Evolutionary conservation across 2,329 filamentous ascomycete species (phyloP).

Genomic region (Botryotinia globosa): DNA sequence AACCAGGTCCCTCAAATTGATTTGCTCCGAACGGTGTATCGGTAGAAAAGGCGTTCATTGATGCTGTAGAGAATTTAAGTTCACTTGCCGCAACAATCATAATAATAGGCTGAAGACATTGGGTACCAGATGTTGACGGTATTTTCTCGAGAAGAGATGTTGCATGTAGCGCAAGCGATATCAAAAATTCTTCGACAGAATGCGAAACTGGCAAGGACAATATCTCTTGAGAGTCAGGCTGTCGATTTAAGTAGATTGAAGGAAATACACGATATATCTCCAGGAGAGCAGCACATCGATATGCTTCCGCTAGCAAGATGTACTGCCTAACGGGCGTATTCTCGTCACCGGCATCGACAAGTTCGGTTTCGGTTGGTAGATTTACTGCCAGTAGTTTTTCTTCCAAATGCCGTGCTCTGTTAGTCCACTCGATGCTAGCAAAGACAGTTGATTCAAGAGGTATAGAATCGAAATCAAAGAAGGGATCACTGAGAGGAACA

Average conservation of each 20-base stretch:
- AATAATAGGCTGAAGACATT: conserved; percentile 35
- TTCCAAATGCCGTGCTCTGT: conserved; percentile 30
- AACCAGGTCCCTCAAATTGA: not conserved
- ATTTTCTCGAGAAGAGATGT: conserved; percentile 33
- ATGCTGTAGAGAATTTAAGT: conserved; percentile 28
- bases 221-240: conserved; percentile 6
- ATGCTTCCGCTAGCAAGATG: conserved; percentile 35
- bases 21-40: conserved; percentile 3
- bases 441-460: conserved; percentile 23
- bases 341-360: conserved; percentile 35
- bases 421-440: conserved; percentile 26
- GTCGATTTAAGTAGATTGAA: conserved; percentile 26
- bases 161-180: conserved; percentile 33
- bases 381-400: conserved; percentile 33
- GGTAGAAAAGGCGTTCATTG: conserved; percentile 3
- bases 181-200: conserved; percentile 31
- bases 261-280: conserved; percentile 35
- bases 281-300: conserved; percentile 32
- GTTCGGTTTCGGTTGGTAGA: conserved; percentile 26
- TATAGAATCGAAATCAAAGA: not conserved
- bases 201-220: conserved; percentile 25
- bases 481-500: not conserved
- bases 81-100: conserved; percentile 32
- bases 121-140: conserved; percentile 31
- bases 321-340: conserved; percentile 37